Percentiles rank a stretch among this genome's conserved stretches.
phyloP scores from a whole-genome alignment of 495 filamentous ascomycete genomes.

The Aspergillus wentii region DNA sequence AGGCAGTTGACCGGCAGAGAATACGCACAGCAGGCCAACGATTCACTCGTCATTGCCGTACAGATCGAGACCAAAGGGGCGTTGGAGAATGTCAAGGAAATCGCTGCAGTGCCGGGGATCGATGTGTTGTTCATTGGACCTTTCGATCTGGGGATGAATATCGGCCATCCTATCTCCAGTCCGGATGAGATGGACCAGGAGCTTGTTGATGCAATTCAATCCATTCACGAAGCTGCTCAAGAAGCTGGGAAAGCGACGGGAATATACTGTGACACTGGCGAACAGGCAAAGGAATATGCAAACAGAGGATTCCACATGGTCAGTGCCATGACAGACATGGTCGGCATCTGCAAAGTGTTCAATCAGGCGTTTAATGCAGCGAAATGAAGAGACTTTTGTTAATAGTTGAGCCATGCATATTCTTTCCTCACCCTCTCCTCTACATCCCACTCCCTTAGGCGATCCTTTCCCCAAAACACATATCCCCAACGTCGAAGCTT shows the following conservation, averaged over 20 bases:
- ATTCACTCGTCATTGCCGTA: slow-evolving; percentile 63
- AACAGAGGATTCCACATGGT: neutral
- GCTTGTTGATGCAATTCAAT: neutral
- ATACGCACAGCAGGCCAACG: slow-evolving; percentile 73
- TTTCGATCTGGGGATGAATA: slow-evolving; percentile 24
- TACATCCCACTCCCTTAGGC: no score
- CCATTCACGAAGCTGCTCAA: neutral
- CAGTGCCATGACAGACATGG: neutral
- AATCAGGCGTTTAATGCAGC: neutral
- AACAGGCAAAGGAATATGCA: neutral
- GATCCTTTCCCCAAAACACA: no score
- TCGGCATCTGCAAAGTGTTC: neutral
- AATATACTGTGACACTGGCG: neutral
- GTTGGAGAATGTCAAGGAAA: slow-evolving; percentile 61
- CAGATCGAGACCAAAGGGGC: slow-evolving; percentile 80
- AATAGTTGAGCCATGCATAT: no score
- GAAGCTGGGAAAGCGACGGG: neutral
- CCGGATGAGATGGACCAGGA: neutral
- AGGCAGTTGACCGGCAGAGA: slow-evolving; percentile 17
- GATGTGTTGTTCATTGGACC: slow-evolving; percentile 76
- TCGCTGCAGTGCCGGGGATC: slow-evolving; percentile 65
- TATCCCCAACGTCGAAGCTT: no score
- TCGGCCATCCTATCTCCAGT: neutral
- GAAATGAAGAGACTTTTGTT: no score
- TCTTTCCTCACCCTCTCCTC: no score